Percentiles rank a stretch among this genome's conserved stretches.
These are phyloP conservation scores for Gilbertella persicaria DNA, from an alignment of 371 early-diverging fungal species.

Conservation along the genomic window DNA sequence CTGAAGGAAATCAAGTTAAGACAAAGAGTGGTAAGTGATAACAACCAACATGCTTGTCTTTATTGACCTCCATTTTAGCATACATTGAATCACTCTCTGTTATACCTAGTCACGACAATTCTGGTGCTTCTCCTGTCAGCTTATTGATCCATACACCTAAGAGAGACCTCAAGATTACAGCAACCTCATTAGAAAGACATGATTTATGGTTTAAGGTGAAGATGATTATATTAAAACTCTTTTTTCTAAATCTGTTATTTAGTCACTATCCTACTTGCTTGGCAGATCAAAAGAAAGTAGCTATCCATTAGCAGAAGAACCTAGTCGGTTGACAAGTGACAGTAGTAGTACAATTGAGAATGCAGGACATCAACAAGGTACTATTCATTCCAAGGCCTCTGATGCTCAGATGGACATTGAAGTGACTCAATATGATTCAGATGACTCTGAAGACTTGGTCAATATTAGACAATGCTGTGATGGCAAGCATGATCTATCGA, in stretches of 20 bases:
- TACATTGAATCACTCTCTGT: constrained; percentile 61
- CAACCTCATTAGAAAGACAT: constrained; percentile 65
- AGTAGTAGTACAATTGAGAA: constrained; percentile 11
- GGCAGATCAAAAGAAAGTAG: constrained; percentile 14
- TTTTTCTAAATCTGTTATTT: background rate
- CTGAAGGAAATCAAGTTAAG: constrained; percentile 51
- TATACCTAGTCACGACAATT: constrained; percentile 41
- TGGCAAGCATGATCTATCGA: constrained; percentile 42
- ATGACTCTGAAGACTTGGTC: constrained; percentile 38
- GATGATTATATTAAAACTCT: background rate
- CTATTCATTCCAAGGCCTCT: constrained; percentile 1
- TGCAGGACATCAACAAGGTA: constrained; percentile 19
- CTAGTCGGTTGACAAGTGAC: constrained; percentile 8
- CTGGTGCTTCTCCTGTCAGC: constrained; percentile 53
- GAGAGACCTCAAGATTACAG: constrained; percentile 72
- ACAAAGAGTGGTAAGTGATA: constrained; percentile 54
- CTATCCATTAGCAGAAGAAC: constrained; percentile 14
- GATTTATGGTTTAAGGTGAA: constrained; percentile 63
- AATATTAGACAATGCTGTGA: constrained; percentile 44
- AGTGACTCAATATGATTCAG: constrained; percentile 25
- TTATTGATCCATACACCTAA: constrained; percentile 67
- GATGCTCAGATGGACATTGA: constrained; percentile 1
- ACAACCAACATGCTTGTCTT: background rate
- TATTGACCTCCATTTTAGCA: constrained; percentile 33
- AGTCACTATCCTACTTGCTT: constrained; percentile 34